A percentile compares a stretch with the other conserved stretches of the same genome.
Conservation (phyloP, 176 grass and related monocot genomes). For the Bromus sterilis region DNA sequence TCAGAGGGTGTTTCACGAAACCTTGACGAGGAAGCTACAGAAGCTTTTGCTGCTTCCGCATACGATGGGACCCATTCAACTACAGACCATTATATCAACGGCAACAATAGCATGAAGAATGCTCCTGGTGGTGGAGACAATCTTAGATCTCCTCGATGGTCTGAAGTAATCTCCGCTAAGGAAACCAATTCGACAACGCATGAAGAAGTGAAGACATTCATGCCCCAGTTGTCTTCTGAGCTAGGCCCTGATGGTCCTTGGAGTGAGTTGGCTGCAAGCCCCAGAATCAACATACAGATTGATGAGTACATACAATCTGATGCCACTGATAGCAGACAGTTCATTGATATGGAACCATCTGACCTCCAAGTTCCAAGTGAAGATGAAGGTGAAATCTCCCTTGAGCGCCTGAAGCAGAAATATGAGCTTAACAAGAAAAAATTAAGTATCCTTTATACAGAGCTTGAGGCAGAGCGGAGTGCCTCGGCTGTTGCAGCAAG, state of each 20-base stretch:
- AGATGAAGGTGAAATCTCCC: slow-evolving; percentile 52
- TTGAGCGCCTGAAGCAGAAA: slow-evolving; percentile 56
- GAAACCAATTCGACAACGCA: slow-evolving; percentile 60
- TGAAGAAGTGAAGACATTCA: slow-evolving; percentile 75
- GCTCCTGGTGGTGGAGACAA: slow-evolving; percentile 16
- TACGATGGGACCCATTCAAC: slow-evolving; percentile 13
- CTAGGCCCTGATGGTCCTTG: slow-evolving; percentile 29
- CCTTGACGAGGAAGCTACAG: slow-evolving; percentile 2
- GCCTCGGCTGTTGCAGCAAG: slow-evolving; percentile 79
- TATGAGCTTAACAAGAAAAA: slow-evolving; percentile 47
- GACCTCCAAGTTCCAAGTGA: slow-evolving; percentile 53
- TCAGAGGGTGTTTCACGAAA: slow-evolving; percentile 19
- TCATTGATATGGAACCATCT: slow-evolving; percentile 56
- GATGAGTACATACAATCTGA: slow-evolving; percentile 51
- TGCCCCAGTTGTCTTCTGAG: slow-evolving; percentile 63
- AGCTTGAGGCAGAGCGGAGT: slow-evolving; percentile 86
- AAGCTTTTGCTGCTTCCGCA: slow-evolving; percentile 14
- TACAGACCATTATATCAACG: not conserved
- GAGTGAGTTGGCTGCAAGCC: slow-evolving; percentile 31
- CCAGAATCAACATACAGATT: slow-evolving; percentile 38
- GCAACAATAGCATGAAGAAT: slow-evolving; percentile 25
- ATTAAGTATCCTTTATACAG: slow-evolving; percentile 63
- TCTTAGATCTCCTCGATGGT: slow-evolving; percentile 57
- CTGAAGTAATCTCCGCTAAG: slow-evolving; percentile 75
- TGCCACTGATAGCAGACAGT: slow-evolving; percentile 31